phyloP scores from a whole-genome alignment of 2,329 filamentous ascomycete species.

The Plectosphaerella plurivora region DNA sequence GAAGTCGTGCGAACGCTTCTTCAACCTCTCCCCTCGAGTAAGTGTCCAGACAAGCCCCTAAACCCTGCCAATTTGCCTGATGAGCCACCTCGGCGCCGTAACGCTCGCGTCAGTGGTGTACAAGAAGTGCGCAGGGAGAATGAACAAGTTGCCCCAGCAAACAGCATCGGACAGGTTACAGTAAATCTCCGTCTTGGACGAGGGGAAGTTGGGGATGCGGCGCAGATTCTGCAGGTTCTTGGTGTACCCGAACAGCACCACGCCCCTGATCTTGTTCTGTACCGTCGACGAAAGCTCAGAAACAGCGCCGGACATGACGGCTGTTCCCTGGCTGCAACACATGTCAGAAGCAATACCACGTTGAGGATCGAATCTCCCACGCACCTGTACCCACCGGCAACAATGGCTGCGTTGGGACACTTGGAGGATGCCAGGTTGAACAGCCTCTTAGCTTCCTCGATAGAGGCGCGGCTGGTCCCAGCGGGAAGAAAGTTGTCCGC shows the following conservation, averaged over 20 bases:
- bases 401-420: conserved; percentile 36
- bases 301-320: conserved; percentile 35
- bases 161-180: conserved; percentile 30
- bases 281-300: conserved; percentile 23
- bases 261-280: conserved; percentile 28
- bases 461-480: conserved; percentile 30
- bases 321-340: conserved; percentile 32
- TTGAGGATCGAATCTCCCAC: neutral
- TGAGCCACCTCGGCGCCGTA: conserved; percentile 18
- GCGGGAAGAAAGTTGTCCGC: conserved; percentile 29
- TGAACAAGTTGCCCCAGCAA: conserved; percentile 29
- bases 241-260: conserved; percentile 35
- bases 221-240: conserved; percentile 36
- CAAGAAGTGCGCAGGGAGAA: conserved; percentile 26
- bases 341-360: neutral
- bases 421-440: conserved; percentile 33
- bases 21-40: no score
- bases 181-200: conserved; percentile 28
- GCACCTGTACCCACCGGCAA: conserved; percentile 33
- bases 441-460: conserved; percentile 33
- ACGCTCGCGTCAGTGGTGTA: conserved; percentile 17
- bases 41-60: neutral
- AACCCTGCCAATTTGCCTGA: conserved; percentile 12
- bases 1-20: no score
- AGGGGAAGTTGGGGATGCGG: conserved; percentile 30